Evolutionary conservation across 192 early-diverging fungal species (phyloP).

Genomic region (Backusella tarrabulga): DNA sequence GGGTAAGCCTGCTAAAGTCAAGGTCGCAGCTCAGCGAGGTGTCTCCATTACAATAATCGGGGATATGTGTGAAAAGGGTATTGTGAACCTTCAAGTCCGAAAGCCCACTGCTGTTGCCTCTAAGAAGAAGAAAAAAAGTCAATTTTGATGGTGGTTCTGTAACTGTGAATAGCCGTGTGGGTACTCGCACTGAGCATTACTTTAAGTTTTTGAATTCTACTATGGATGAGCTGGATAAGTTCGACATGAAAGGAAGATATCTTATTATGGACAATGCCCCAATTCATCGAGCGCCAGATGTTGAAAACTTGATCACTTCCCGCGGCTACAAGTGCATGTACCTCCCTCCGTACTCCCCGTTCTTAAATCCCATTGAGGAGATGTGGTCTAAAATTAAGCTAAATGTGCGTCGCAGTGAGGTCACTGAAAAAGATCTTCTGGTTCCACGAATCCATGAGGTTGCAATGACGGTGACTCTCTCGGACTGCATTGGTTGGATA

Average conservation of each 20-base stretch:
- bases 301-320: background rate
- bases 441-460: background rate
- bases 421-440: background rate
- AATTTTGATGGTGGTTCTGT: too few relatives aligned
- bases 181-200: too few relatives aligned
- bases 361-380: slow-evolving; percentile 12
- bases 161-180: too few relatives aligned
- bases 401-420: background rate
- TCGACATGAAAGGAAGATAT: slow-evolving; percentile 2
- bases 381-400: background rate
- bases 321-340: slow-evolving; percentile 7
- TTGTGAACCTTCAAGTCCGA: background rate
- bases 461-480: too few relatives aligned
- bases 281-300: background rate
- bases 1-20: background rate
- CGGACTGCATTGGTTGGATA: background rate
- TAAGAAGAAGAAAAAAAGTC: background rate
- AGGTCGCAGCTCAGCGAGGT: background rate
- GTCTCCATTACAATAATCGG: background rate
- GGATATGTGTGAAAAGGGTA: background rate
- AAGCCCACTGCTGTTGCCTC: background rate
- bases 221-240: too few relatives aligned
- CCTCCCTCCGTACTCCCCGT: slow-evolving; percentile 16
- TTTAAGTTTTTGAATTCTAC: too few relatives aligned
- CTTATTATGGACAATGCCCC: slow-evolving; percentile 10